Evolutionary conservation across 2,329 filamentous ascomycete species (phyloP).

Genomic region (Ophiostoma perfectum): DNA sequence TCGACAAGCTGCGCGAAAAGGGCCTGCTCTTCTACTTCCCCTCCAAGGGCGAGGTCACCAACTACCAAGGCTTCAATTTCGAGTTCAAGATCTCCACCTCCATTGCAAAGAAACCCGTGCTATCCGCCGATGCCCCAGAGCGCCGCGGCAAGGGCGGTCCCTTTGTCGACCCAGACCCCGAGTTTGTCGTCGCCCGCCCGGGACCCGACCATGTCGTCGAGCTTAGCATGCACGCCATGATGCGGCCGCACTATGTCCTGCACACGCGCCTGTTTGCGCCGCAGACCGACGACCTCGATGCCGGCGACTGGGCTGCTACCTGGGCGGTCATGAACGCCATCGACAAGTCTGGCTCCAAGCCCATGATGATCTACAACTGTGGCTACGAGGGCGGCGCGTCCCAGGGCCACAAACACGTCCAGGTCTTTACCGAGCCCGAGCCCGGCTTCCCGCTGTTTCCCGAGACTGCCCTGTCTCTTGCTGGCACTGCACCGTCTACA

Average conservation of each 20-base stretch:
- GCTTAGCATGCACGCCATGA: conserved; percentile 36
- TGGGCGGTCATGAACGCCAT: conserved; percentile 35
- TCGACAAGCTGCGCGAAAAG: conserved; percentile 23
- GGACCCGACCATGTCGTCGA: conserved; percentile 33
- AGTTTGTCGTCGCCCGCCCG: conserved; percentile 30
- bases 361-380: conserved; percentile 43
- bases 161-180: conserved; percentile 32
- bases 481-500: not conserved
- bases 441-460: conserved; percentile 29
- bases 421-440: conserved; percentile 36
- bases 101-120: conserved; percentile 28
- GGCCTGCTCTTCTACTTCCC: conserved; percentile 26
- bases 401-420: conserved; percentile 43
- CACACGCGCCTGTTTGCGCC: conserved; percentile 37
- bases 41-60: conserved; percentile 22
- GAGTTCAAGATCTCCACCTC: conserved; percentile 30
- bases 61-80: conserved; percentile 26
- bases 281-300: conserved; percentile 37
- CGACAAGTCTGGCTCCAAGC: conserved; percentile 22
- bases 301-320: conserved; percentile 34
- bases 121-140: conserved; percentile 28
- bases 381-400: conserved; percentile 40
- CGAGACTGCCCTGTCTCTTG: conserved; percentile 16
- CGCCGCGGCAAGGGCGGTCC: conserved; percentile 28
- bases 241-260: conserved; percentile 36